phyloP scores from a whole-genome alignment of 1,284 basidiomycete species.

The Pseudozyma thailandica region DNA sequence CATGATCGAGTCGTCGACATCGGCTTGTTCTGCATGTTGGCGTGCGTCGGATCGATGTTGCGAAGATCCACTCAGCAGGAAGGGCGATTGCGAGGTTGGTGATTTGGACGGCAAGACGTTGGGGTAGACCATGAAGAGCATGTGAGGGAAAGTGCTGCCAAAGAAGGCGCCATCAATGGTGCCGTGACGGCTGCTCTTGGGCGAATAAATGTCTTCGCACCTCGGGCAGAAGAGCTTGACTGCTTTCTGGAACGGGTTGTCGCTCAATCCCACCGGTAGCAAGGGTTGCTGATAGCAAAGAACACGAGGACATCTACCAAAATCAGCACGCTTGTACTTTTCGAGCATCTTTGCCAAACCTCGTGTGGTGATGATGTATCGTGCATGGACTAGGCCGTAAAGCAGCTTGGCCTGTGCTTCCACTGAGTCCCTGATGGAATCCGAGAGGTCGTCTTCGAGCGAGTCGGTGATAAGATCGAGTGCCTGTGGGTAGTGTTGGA shows the following conservation, averaged over 20 bases:
- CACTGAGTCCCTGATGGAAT: slow-evolving; percentile 60
- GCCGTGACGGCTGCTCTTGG: slow-evolving; percentile 65
- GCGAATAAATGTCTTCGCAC: slow-evolving; percentile 67
- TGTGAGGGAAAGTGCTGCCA: slow-evolving; percentile 66
- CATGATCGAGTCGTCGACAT: slow-evolving; percentile 49
- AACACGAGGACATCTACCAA: slow-evolving; percentile 66
- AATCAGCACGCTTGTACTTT: slow-evolving; percentile 67
- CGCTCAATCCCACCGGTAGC: slow-evolving; percentile 64
- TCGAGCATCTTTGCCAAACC: slow-evolving; percentile 68
- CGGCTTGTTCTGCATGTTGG: slow-evolving; percentile 71
- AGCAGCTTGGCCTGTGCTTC: slow-evolving; percentile 66
- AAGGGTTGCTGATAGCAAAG: slow-evolving; percentile 65
- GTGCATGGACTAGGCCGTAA: slow-evolving; percentile 66
- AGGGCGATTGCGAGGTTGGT: slow-evolving; percentile 53
- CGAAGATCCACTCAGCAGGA: slow-evolving; percentile 41
- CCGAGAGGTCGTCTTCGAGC: slow-evolving; percentile 63
- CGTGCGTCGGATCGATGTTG: slow-evolving; percentile 30
- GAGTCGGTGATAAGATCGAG: slow-evolving; percentile 86
- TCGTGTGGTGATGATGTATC: slow-evolving; percentile 65
- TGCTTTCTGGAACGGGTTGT: slow-evolving; percentile 65
- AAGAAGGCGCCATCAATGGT: slow-evolving; percentile 68
- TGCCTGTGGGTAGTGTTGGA: slow-evolving; percentile 91
- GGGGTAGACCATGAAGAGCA: slow-evolving; percentile 75
- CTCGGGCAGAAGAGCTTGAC: slow-evolving; percentile 67
- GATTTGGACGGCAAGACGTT: slow-evolving; percentile 74